Evolutionary conservation across 371 early-diverging fungal genomes (phyloP), one percentile per base, ranked within the genome.

Genomic region (Actinomucor elegans): DNA sequence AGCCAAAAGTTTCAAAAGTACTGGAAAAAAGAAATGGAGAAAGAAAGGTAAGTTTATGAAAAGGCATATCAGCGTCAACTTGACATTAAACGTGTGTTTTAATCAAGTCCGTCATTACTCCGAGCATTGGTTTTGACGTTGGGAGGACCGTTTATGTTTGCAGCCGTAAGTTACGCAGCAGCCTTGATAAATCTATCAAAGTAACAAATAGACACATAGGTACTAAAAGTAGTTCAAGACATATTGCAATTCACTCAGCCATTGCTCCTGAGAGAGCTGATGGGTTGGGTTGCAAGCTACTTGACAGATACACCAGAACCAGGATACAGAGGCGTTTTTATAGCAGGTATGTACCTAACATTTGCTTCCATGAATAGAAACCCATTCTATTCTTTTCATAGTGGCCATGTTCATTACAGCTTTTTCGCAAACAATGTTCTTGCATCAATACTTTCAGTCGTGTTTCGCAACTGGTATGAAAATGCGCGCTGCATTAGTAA

Each of bases 391-490:
- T 11, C 31, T 7, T 31, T 31, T 5, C 5, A 26, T 18, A 48
- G 50, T 73, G 6, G 49, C 81, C 27, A 94, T 94, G 93, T 75
- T 94, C 33, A 38, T 73, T 0, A 79, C 84, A 24, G 91, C 92
- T 38, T 32, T 87, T 9, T 44, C 77, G 5, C 92, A 94, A 67
- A 90, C 93, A 0, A 55, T 81, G 24, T 73, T 90, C 5, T 74
- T 93, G 46, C 94, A 94, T 62, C 93, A 91, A 62, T 91, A 91
- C 74, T 91, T 92, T 55, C 90, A 89, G 45, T 62, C 80, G 10
- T 79, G 80, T 51, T 71, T 87, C 51, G 56, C 75, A 5, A 79
- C 81, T 0, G 90, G n/a, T n/a, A n/a, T 89, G 85, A 77, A 83
- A 65, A 61, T 90, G 9, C 84, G 88, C 32, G 71, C 90, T n/a